Conservation (phyloP, 345 rosid species). For the Rhizophora apiculata region DNA sequence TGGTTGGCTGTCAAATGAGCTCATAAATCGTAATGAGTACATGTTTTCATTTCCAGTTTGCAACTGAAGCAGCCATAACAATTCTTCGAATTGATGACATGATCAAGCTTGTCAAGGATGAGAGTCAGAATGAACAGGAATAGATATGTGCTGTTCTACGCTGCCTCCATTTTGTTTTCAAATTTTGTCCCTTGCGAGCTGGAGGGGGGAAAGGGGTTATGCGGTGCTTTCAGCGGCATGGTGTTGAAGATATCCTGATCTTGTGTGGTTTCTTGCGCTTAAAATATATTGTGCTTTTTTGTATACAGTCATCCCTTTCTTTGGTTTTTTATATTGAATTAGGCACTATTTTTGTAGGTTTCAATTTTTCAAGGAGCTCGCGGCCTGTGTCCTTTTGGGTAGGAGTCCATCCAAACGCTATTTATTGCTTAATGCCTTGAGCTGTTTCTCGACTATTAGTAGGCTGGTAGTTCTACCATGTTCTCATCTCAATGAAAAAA, state of each 20-base stretch:
- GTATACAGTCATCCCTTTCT: too few species aligned
- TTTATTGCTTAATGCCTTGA: too few species aligned
- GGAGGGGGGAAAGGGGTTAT: background rate
- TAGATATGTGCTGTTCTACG: background rate
- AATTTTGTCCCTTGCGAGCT: background rate
- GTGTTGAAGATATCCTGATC: too few species aligned
- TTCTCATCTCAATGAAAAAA: too few species aligned
- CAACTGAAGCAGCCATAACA: conserved; percentile 97
- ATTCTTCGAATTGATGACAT: conserved; percentile 97
- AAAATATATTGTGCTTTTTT: background rate
- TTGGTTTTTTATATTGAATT: too few species aligned
- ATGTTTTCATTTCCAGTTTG: conserved; percentile 43
- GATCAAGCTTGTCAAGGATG: conserved; percentile 94
- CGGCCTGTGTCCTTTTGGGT: too few species aligned
- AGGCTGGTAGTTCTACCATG: too few species aligned
- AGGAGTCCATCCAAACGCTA: too few species aligned
- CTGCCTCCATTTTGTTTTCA: background rate
- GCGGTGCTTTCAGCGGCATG: background rate
- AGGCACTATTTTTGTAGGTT: too few species aligned
- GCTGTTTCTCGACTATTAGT: too few species aligned
- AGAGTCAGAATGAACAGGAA: conserved; percentile 62
- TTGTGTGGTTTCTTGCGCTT: background rate
- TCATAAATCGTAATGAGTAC: background rate
- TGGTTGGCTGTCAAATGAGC: background rate
- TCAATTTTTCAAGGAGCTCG: too few species aligned